These are phyloP conservation scores for Hypoxylon fragiforme DNA, from an alignment of 495 filamentous ascomycete genomes.

Conservation along the genomic window DNA sequence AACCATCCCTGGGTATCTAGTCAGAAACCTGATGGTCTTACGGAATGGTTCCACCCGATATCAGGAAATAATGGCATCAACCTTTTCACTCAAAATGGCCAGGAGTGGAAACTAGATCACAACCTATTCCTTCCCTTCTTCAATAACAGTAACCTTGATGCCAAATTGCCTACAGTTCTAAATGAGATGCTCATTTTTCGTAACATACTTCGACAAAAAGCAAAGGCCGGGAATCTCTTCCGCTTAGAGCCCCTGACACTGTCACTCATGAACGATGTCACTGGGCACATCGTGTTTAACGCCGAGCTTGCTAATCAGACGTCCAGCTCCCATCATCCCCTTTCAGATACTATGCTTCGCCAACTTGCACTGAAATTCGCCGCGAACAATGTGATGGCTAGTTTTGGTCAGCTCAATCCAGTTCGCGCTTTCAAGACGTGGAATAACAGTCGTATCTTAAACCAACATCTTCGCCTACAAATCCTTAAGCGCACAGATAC, in stretches of 20 bases:
- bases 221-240: slow-evolving; percentile 29
- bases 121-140: slow-evolving; percentile 48
- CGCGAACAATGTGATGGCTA: slow-evolving; percentile 31
- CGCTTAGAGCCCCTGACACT: slow-evolving; percentile 68
- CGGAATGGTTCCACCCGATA: slow-evolving; percentile 33
- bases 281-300: slow-evolving; percentile 41
- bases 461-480: slow-evolving; percentile 31
- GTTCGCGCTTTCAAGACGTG: slow-evolving; percentile 25
- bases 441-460: slow-evolving; percentile 37
- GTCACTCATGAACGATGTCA: slow-evolving; percentile 71
- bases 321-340: slow-evolving; percentile 30
- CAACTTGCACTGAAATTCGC: slow-evolving; percentile 34
- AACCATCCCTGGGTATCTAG: slow-evolving; percentile 27
- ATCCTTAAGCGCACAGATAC: slow-evolving; percentile 20
- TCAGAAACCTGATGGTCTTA: slow-evolving; percentile 28
- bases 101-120: slow-evolving; percentile 45
- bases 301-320: slow-evolving; percentile 36
- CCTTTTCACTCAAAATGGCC: slow-evolving; percentile 39
- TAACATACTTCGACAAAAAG: slow-evolving; percentile 35
- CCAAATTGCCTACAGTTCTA: slow-evolving; percentile 41
- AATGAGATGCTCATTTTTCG: slow-evolving; percentile 42
- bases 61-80: slow-evolving; percentile 34
- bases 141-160: slow-evolving; percentile 42
- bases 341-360: slow-evolving; percentile 34
- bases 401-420: slow-evolving; percentile 33